Percentiles rank a stretch among this genome's conserved stretches.
Conservation (phyloP, 768 basidiomycete species). For the Agaricus sinodeliciosus region DNA sequence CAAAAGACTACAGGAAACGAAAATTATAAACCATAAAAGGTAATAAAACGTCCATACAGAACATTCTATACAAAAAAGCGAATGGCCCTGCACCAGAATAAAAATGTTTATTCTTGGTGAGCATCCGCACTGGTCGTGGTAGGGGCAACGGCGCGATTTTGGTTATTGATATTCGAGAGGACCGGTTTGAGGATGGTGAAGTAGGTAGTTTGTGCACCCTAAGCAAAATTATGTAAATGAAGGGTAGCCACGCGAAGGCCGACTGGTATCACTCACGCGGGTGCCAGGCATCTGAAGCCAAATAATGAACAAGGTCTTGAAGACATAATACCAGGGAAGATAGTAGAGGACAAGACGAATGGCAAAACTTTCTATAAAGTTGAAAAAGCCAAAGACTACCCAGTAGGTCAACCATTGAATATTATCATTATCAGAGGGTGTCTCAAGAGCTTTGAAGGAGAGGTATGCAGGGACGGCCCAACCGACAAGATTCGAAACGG, state of each 20-base stretch:
- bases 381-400: conserved; percentile 92
- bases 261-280: conserved; percentile 51
- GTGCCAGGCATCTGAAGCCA: conserved; percentile 87
- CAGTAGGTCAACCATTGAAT: conserved; percentile 98
- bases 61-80: background rate
- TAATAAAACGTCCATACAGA: background rate
- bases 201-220: conserved; percentile 89
- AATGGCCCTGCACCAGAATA: background rate
- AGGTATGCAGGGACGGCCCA: conserved; percentile 94
- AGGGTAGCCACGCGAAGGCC: conserved; percentile 11
- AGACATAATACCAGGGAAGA: conserved; percentile 88
- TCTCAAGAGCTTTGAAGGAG: conserved; percentile 91
- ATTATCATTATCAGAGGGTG: conserved; percentile 77
- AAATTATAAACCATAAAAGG: background rate
- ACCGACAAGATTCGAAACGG: conserved; percentile 91
- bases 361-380: conserved; percentile 85
- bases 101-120: conserved; percentile 23
- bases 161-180: conserved; percentile 53
- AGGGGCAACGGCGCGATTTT: conserved; percentile 36
- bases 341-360: conserved; percentile 85
- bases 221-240: conserved; percentile 12
- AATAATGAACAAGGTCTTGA: conserved; percentile 87
- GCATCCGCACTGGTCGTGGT: conserved; percentile 45
- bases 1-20: background rate
- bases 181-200: conserved; percentile 72